Evolutionary conservation across 2,329 filamentous ascomycete species (phyloP).

Genomic region (Zymoseptoria pseudotritici): DNA sequence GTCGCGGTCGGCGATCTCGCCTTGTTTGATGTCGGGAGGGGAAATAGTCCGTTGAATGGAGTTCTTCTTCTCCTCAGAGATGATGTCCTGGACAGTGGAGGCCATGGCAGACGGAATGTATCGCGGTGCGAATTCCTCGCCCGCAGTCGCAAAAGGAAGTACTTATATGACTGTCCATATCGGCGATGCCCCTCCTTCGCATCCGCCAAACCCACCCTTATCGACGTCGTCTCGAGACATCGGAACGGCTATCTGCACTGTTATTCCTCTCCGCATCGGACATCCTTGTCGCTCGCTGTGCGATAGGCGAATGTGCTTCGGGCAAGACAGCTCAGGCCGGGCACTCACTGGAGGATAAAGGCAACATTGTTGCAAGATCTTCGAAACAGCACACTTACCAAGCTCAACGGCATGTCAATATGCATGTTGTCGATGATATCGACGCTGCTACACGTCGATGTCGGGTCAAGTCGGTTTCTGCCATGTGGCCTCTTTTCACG

Average conservation of each 20-base stretch:
- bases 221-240: neutral
- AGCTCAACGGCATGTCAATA: neutral
- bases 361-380: neutral
- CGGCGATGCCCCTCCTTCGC: neutral
- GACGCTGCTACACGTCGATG: neutral
- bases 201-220: neutral
- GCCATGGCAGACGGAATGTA: neutral
- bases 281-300: neutral
- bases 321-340: neutral
- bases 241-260: neutral
- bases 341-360: neutral
- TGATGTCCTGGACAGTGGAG: neutral
- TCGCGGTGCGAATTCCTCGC: neutral
- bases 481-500: neutral
- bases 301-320: neutral
- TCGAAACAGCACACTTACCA: neutral
- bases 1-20: constrained; percentile 26
- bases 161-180: neutral
- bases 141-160: neutral
- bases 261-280: neutral
- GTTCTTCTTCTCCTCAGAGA: neutral
- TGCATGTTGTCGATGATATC: neutral
- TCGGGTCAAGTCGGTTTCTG: neutral
- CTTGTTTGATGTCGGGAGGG: constrained; percentile 19
- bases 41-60: constrained; percentile 5